phyloP scores from a whole-genome alignment of 352 stramenopile genomes.

The Pythium phragmitis region DNA sequence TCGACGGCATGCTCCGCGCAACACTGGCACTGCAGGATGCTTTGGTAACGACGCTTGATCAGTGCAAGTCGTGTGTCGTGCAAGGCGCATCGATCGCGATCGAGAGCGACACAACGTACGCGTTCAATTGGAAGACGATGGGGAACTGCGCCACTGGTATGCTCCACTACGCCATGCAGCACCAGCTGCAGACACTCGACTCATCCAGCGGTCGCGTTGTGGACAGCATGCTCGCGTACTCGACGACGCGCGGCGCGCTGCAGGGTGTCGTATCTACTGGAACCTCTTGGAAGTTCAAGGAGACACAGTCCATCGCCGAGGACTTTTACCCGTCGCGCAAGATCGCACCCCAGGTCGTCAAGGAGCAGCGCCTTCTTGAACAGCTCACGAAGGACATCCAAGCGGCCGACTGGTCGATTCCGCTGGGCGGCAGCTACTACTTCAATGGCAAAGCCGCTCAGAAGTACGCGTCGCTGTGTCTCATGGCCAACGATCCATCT shows the following conservation, averaged over 20 bases:
- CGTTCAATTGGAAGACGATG: slow-evolving; percentile 58
- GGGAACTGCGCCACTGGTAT: slow-evolving; percentile 51
- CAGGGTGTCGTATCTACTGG: slow-evolving; percentile 38
- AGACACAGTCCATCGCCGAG: slow-evolving; percentile 36
- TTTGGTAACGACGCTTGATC: slow-evolving; percentile 39
- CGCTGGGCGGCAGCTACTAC: slow-evolving; percentile 59
- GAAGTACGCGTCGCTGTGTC: slow-evolving; percentile 60
- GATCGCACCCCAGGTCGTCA: slow-evolving; percentile 27
- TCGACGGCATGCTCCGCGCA: slow-evolving; percentile 49
- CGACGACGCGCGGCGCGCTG: slow-evolving; percentile 50
- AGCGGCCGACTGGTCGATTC: slow-evolving; percentile 38
- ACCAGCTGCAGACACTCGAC: slow-evolving; percentile 52
- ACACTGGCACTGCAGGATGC: slow-evolving; percentile 40
- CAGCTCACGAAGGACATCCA: slow-evolving; percentile 46
- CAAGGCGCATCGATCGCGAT: slow-evolving; percentile 41
- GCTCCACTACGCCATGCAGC: slow-evolving; percentile 57
- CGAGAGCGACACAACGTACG: slow-evolving; percentile 43
- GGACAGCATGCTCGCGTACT: slow-evolving; percentile 40
- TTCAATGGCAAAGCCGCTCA: slow-evolving; percentile 63
- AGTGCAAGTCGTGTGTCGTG: slow-evolving; percentile 54
- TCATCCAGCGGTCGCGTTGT: slow-evolving; percentile 29
- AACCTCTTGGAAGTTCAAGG: slow-evolving; percentile 48
- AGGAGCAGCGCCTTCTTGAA: slow-evolving; percentile 42
- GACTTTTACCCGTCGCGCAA: slow-evolving; percentile 53
- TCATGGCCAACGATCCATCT: slow-evolving; percentile 48